These are phyloP conservation scores for Verticillium albo-atrum DNA, from an alignment of 2,329 filamentous ascomycete genomes.

Conservation along the genomic window DNA sequence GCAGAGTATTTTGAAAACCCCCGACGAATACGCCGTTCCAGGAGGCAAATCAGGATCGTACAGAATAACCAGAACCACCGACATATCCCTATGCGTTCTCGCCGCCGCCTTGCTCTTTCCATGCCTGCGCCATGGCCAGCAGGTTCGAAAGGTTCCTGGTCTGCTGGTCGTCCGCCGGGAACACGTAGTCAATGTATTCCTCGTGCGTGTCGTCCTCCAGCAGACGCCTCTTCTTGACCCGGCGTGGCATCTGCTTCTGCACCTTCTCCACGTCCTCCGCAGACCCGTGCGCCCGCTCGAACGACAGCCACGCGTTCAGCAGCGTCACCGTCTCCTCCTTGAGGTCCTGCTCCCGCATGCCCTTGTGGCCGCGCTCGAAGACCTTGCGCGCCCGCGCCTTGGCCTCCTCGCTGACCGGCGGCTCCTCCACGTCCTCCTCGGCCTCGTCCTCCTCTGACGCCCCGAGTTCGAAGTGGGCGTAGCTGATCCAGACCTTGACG, in stretches of 20 bases:
- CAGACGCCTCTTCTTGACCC: constrained; percentile 87
- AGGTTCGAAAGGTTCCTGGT: constrained; percentile 79
- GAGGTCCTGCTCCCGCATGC: constrained; percentile 84
- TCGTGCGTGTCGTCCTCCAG: constrained; percentile 91
- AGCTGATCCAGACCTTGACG: constrained; percentile 98
- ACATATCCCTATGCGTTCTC: not conserved
- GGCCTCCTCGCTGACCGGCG: constrained; percentile 72
- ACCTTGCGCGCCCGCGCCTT: constrained; percentile 77
- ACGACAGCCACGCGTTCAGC: constrained; percentile 87
- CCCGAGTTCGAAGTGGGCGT: constrained; percentile 97
- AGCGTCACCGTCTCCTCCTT: constrained; percentile 92
- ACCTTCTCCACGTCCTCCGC: constrained; percentile 74
- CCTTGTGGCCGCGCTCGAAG: constrained; percentile 80
- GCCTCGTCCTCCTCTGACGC: constrained; percentile 62
- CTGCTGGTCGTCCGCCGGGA: constrained; percentile 90
- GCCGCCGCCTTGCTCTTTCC: constrained; percentile 64
- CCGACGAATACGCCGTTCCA: too few species aligned
- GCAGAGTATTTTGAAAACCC: too few species aligned
- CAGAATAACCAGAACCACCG: not conserved
- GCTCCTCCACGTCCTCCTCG: constrained; percentile 57
- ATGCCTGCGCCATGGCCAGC: constrained; percentile 79
- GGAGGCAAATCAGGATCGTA: not conserved
- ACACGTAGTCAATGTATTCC: constrained; percentile 96
- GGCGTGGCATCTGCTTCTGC: constrained; percentile 88
- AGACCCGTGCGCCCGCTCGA: constrained; percentile 81